Evolutionary conservation across 2,329 filamentous ascomycete genomes (phyloP).

Genomic region (Fusarium piperis): DNA sequence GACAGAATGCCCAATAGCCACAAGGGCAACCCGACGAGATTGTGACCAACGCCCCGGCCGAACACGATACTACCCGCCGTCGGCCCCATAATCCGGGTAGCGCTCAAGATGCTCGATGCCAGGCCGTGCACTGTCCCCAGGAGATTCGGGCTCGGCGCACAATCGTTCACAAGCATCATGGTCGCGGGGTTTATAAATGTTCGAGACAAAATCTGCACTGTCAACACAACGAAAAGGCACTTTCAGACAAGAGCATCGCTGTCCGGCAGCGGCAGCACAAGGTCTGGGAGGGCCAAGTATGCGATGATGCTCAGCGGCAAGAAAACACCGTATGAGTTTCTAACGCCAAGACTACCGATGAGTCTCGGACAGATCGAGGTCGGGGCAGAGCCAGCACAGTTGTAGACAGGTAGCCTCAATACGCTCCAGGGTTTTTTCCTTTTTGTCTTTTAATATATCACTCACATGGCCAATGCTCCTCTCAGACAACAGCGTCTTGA

Average conservation of each 20-base stretch:
- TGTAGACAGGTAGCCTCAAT: too few species aligned
- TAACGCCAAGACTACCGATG: background rate
- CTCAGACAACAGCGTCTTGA: too few species aligned
- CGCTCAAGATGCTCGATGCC: constrained; percentile 38
- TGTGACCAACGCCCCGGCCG: constrained; percentile 33
- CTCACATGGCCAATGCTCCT: too few species aligned
- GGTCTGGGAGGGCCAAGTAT: background rate
- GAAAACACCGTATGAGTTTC: background rate
- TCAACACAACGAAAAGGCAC: constrained; percentile 19
- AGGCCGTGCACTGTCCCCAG: constrained; percentile 40
- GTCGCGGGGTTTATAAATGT: constrained; percentile 39
- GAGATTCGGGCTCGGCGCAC: constrained; percentile 29
- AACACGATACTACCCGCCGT: constrained; percentile 32
- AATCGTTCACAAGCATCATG: constrained; percentile 41
- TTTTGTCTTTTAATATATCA: too few species aligned
- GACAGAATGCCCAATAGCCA: background rate
- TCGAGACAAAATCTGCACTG: constrained; percentile 34
- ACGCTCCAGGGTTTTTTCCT: too few species aligned
- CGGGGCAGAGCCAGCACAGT: too few species aligned
- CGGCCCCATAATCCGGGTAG: constrained; percentile 37
- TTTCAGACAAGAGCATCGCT: background rate
- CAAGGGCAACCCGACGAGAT: background rate
- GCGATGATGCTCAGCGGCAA: background rate
- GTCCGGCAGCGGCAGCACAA: background rate
- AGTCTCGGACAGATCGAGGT: background rate